These are phyloP conservation scores for Salvia rosmarinus DNA, from an alignment of 257 asterid species.

Conservation along the genomic window DNA sequence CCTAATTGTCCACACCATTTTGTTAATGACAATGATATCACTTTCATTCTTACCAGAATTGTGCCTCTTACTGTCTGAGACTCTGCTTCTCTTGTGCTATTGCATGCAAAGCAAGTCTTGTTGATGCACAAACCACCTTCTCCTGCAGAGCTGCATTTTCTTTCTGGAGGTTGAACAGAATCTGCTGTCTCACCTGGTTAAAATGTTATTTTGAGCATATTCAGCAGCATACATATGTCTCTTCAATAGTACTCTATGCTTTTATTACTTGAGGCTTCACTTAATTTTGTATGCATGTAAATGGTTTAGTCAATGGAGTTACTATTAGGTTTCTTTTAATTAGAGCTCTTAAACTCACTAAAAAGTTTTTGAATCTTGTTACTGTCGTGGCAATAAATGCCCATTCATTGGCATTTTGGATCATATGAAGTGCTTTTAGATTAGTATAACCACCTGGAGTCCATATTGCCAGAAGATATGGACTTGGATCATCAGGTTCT, in stretches of 20 bases:
- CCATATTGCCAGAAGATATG: slow-evolving; percentile 97
- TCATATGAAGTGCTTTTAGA: slow-evolving; percentile 23
- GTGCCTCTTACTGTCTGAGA: slow-evolving; percentile 89
- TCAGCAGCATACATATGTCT: slow-evolving; percentile 13
- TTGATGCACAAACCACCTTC: slow-evolving; percentile 60
- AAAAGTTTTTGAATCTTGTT: slow-evolving; percentile 1
- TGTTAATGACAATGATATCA: slow-evolving; percentile 15
- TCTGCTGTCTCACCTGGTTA: slow-evolving; percentile 82
- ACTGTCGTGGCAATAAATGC: slow-evolving; percentile 6
- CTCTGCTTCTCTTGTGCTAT: slow-evolving; percentile 65
- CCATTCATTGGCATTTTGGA: slow-evolving; percentile 9
- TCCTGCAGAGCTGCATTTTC: slow-evolving; percentile 52
- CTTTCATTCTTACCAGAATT: slow-evolving; percentile 70
- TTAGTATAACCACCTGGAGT: slow-evolving; percentile 68
- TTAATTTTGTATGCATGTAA: neutral
- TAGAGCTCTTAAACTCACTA: slow-evolving; percentile 7
- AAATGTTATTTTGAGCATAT: slow-evolving; percentile 30
- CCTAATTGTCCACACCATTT: slow-evolving; percentile 17
- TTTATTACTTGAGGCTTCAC: slow-evolving; percentile 11
- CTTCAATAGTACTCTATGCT: neutral
- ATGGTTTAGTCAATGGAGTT: neutral
- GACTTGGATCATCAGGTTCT: slow-evolving; percentile 95
- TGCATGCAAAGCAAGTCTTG: slow-evolving; percentile 66
- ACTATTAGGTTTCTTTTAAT: neutral
- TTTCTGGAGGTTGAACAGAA: slow-evolving; percentile 74